Conservation (phyloP, 441 rosid species). For the Erysimum pusillum region DNA sequence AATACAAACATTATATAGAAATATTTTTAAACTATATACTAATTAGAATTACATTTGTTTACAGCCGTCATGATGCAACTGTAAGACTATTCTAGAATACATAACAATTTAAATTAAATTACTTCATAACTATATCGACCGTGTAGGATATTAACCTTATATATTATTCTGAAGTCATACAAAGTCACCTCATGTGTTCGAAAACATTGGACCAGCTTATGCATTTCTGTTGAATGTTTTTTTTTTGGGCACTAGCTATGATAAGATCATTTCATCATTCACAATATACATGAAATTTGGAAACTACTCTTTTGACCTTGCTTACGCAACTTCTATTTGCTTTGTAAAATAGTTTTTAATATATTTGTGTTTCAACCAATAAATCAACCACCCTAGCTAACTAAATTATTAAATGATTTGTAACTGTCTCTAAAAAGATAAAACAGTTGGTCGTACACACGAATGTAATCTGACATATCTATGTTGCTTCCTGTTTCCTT, state of each 20-base stretch:
- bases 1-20: too few species aligned
- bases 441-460: conserved; percentile 14
- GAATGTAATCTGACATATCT: background rate
- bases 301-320: conserved; percentile 18
- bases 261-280: conserved; percentile 20
- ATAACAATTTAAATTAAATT: background rate
- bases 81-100: conserved; percentile 21
- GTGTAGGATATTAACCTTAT: background rate
- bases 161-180: too few species aligned
- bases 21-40: too few species aligned
- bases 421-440: conserved; percentile 7
- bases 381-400: conserved; percentile 12
- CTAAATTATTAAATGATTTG: conserved; percentile 6
- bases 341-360: background rate
- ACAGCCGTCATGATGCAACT: conserved; percentile 15
- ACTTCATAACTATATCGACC: background rate
- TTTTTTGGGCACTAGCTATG: conserved; percentile 9
- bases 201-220: conserved; percentile 9
- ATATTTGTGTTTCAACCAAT: background rate
- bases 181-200: conserved; percentile 14
- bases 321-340: conserved; percentile 14
- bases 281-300: conserved; percentile 13
- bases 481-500: conserved; percentile 26
- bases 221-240: background rate
- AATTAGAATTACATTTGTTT: background rate